Evolutionary conservation across 2,329 filamentous ascomycete species (phyloP).

Genomic region (Cladophialophora exuberans): DNA sequence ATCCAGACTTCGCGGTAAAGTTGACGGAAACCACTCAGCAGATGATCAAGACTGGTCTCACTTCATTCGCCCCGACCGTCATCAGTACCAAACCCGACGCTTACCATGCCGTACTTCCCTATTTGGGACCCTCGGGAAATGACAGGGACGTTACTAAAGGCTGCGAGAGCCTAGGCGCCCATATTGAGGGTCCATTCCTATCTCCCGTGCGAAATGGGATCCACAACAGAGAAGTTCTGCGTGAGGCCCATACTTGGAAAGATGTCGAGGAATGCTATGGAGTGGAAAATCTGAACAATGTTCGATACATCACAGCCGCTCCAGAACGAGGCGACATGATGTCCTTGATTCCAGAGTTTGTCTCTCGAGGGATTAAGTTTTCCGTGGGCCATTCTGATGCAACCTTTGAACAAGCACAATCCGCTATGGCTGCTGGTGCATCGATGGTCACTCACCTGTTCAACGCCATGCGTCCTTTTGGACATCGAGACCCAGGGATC

Average conservation of each 20-base stretch:
- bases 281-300: slow-evolving; percentile 62
- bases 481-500: slow-evolving; percentile 88
- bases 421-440: slow-evolving; percentile 72
- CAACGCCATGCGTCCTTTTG: slow-evolving; percentile 89
- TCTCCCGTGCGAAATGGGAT: slow-evolving; percentile 82
- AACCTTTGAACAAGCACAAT: slow-evolving; percentile 78
- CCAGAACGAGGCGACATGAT: slow-evolving; percentile 77
- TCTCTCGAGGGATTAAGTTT: slow-evolving; percentile 69
- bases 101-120: slow-evolving; percentile 75
- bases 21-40: slow-evolving; percentile 71
- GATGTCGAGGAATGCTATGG: slow-evolving; percentile 65
- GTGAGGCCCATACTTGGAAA: slow-evolving; percentile 60
- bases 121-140: slow-evolving; percentile 71
- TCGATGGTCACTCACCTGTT: slow-evolving; percentile 93
- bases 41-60: slow-evolving; percentile 79
- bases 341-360: slow-evolving; percentile 68
- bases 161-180: slow-evolving; percentile 84
- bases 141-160: slow-evolving; percentile 66
- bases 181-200: slow-evolving; percentile 90
- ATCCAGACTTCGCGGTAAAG: slow-evolving; percentile 71
- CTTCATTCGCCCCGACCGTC: slow-evolving; percentile 82
- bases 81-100: slow-evolving; percentile 80
- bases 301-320: slow-evolving; percentile 84
- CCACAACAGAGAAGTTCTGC: slow-evolving; percentile 75
- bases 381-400: slow-evolving; percentile 87